These are phyloP conservation scores for Plasmodium malariae DNA, from an alignment of 169 alveolate species.

Conservation along the genomic window DNA sequence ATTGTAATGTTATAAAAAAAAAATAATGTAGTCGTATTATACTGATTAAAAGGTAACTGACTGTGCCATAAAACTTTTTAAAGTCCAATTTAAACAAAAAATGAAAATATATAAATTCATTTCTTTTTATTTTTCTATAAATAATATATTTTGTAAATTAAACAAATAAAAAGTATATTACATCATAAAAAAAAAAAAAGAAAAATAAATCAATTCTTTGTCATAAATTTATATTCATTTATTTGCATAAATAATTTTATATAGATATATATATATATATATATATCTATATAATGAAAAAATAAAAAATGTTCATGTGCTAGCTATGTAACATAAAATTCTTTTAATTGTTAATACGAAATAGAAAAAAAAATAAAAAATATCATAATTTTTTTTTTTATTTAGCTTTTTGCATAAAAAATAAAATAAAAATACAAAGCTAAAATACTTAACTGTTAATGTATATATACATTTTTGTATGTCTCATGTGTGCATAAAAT, in stretches of 20 bases:
- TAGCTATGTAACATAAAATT: not conserved
- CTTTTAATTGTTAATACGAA: not conserved
- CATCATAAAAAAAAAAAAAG: not conserved
- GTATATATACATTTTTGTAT: too few relatives aligned
- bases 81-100: constrained; percentile 22
- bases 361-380: constrained; percentile 9
- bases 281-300: not conserved
- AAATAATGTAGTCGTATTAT: not conserved
- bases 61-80: not conserved
- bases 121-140: not conserved
- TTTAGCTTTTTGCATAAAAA: too few relatives aligned
- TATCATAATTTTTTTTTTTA: not conserved
- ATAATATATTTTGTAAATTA: constrained; percentile 3
- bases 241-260: not conserved
- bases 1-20: constrained; percentile 3
- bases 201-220: constrained; percentile 32
- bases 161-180: constrained; percentile 13
- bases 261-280: constrained; percentile 1
- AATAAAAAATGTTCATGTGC: not conserved
- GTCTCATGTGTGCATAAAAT: too few relatives aligned
- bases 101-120: not conserved
- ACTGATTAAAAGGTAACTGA: not conserved
- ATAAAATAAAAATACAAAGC: too few relatives aligned
- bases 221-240: not conserved
- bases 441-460: too few relatives aligned